phyloP scores from a whole-genome alignment of 768 basidiomycete genomes.

The Rhodotorula sphaerocarpa region DNA sequence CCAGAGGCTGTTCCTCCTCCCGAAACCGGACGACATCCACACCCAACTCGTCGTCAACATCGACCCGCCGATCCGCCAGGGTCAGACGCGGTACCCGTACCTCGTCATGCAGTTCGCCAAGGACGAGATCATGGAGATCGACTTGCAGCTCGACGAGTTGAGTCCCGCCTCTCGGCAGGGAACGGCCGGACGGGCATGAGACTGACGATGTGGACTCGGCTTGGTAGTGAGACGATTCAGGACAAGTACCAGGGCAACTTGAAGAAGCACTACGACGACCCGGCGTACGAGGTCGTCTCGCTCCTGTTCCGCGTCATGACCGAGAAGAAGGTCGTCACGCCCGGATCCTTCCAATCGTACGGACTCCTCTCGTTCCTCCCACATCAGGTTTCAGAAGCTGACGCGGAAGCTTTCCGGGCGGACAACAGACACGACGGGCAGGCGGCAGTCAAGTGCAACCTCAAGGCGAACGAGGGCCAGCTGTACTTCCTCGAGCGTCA shows the following conservation, averaged over 20 bases:
- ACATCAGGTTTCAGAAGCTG: too few species aligned
- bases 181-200: too few species aligned
- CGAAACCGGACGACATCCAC: conserved; percentile 86
- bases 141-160: conserved; percentile 81
- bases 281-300: conserved; percentile 90
- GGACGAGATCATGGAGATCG: conserved; percentile 93
- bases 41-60: conserved; percentile 91
- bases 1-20: conserved; percentile 78
- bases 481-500: conserved; percentile 97
- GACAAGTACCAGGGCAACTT: conserved; percentile 60
- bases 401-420: too few species aligned
- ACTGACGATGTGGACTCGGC: too few species aligned
- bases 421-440: conserved; percentile 67
- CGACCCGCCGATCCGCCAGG: conserved; percentile 89
- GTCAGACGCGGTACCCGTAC: conserved; percentile 95
- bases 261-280: conserved; percentile 88
- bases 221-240: conserved; percentile 43
- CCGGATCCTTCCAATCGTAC: conserved; percentile 72
- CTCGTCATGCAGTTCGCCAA: conserved; percentile 96
- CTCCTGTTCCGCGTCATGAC: conserved; percentile 84
- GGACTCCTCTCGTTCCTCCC: neutral
- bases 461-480: conserved; percentile 93
- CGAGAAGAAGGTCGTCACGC: conserved; percentile 81
- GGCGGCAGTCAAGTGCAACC: conserved; percentile 92
- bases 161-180: conserved; percentile 46